Base-by-base conservation (phyloP, 129 eudicot species). In the Cynara cardunculus region DNA sequence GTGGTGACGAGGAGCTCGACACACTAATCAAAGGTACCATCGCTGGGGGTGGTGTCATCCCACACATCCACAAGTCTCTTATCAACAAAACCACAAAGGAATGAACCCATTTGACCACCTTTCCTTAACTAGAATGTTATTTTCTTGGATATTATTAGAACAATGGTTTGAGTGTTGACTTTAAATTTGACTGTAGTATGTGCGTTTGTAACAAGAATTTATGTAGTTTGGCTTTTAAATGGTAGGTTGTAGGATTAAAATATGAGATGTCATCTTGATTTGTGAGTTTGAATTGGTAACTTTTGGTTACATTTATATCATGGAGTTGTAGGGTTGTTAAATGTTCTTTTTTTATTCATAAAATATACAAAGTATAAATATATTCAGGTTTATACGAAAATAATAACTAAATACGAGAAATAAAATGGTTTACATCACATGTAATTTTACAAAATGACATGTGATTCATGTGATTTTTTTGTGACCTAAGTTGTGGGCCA, bases 11-110 rank as follows among this genome's bases (percentile, higher is more conserved):
- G 69, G 94, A 90, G 83, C 92, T 90, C 8, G 94, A 90, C 71
- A 88, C 94, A 18, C 90, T 90, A 32, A 90, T 90, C 84, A 90
- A 90, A 78, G 92, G 90, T n/a, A 90, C 94, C 79, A 90, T 88
- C 84, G 95, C 95, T 69, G 95, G 95, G 13, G 95, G 95, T 79
- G 92, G 92, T 71, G 95, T 90, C 19, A 90, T 90, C 37, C 95
- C 95, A 77, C 95, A 90, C 76, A 90, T 90, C 73, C 95, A 90
- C 92, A 90, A 90, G 61, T 90, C 95, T 59, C 92, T 90, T 75
- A 90, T 90, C 83, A 90, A 90, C 87, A 88, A 90, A 75, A 86
- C 92, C 79, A 84, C 90, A 62, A 91, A 91, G 80, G 96, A 91
- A 32, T 90, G 65, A 65, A 8, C 81, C 25, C 30, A 25, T 39